These are phyloP conservation scores for Malus sieversii DNA, from an alignment of 306 rosid species.

Conservation along the genomic window DNA sequence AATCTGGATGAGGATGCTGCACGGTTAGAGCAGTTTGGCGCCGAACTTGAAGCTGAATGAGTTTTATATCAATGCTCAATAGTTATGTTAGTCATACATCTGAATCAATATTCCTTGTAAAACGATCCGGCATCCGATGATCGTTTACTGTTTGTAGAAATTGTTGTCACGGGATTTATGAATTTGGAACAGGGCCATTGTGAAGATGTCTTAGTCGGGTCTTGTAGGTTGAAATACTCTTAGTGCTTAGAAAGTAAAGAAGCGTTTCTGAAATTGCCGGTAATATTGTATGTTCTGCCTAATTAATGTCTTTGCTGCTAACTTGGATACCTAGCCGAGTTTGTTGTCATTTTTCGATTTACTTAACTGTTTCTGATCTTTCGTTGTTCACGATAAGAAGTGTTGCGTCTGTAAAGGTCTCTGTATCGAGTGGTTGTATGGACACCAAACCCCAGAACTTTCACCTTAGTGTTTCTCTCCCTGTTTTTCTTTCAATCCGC, in stretches of 20 bases:
- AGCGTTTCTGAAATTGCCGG: not conserved
- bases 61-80: not conserved
- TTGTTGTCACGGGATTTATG: not conserved
- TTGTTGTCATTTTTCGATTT: not conserved
- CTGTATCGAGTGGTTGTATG: too few species aligned
- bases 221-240: not conserved
- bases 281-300: not conserved
- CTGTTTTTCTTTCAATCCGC: too few species aligned
- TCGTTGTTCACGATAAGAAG: not conserved
- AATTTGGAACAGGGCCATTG: not conserved
- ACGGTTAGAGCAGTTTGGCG: conserved; percentile 77
- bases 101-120: not conserved
- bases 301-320: not conserved
- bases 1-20: conserved; percentile 63
- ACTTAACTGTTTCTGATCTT: not conserved
- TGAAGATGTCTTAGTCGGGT: not conserved
- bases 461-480: too few species aligned
- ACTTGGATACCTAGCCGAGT: not conserved
- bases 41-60: conserved; percentile 87
- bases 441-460: too few species aligned
- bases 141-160: not conserved
- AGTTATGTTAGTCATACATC: not conserved
- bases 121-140: not conserved
- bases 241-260: not conserved
- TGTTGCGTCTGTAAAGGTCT: too few species aligned